Percentiles rank a stretch among this genome's conserved stretches.
phyloP scores from a whole-genome alignment of 1,284 basidiomycete genomes.

The Ustilago crameri region DNA sequence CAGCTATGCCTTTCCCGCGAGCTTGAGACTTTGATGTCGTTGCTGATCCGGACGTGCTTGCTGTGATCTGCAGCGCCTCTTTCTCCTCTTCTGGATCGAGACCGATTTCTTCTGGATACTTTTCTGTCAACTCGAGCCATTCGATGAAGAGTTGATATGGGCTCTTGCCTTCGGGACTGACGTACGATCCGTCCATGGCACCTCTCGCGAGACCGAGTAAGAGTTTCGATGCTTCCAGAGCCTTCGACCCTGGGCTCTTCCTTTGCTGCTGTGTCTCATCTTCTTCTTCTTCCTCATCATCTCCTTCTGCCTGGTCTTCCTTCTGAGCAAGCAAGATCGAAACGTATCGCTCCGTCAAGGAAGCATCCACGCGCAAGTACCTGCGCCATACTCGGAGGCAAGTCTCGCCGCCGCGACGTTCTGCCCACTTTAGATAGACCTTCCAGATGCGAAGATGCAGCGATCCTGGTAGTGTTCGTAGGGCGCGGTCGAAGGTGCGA shows the following conservation, averaged over 20 bases:
- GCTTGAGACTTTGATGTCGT: constrained; percentile 70
- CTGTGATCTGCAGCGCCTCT: constrained; percentile 4
- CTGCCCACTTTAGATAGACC: constrained; percentile 93
- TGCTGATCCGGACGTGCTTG: background rate
- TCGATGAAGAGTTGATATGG: constrained; percentile 92
- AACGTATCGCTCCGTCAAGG: constrained; percentile 64
- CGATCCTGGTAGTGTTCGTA: constrained; percentile 91
- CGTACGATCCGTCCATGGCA: constrained; percentile 83
- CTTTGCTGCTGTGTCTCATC: constrained; percentile 11
- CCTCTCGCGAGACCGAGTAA: constrained; percentile 84
- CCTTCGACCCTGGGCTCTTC: constrained; percentile 67
- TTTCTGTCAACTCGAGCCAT: constrained; percentile 91
- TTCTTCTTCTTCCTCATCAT: constrained; percentile 33
- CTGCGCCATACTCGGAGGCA: constrained; percentile 88
- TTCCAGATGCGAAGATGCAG: constrained; percentile 95
- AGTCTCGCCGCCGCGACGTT: constrained; percentile 82
- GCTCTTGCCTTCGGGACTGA: constrained; percentile 91
- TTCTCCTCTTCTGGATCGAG: constrained; percentile 77
- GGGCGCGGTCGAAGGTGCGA: constrained; percentile 90
- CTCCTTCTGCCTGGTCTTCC: constrained; percentile 41
- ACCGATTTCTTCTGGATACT: constrained; percentile 90
- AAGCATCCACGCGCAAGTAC: constrained; percentile 76
- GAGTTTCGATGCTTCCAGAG: constrained; percentile 92
- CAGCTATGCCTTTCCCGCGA: constrained; percentile 57
- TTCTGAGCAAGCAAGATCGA: constrained; percentile 54